A percentile compares a stretch with the other conserved stretches of the same genome.
phyloP scores from a whole-genome alignment of 352 stramenopile genomes.

The Peronospora destructor region DNA sequence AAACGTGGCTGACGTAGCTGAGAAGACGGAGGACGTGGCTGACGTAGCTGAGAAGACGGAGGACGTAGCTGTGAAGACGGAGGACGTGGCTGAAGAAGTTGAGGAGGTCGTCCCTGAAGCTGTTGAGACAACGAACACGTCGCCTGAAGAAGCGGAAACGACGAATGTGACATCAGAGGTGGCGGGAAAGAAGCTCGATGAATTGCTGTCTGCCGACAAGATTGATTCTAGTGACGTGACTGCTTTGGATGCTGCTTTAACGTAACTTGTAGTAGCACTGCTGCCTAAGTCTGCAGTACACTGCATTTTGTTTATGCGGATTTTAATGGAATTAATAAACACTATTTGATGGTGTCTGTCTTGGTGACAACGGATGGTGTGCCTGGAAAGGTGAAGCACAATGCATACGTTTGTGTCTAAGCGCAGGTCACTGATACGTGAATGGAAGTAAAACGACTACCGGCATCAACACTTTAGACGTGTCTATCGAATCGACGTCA shows the following conservation, averaged over 20 bases:
- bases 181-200: constrained; percentile 1
- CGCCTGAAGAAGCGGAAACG: neutral
- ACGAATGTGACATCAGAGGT: neutral
- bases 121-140: neutral
- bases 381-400: no score
- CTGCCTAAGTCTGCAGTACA: neutral
- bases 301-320: neutral
- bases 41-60: neutral
- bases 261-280: constrained; percentile 9
- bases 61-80: neutral
- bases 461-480: no score
- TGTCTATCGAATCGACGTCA: no score
- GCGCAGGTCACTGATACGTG: no score
- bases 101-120: constrained; percentile 5
- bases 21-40: neutral
- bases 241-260: constrained; percentile 7
- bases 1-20: neutral
- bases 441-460: no score
- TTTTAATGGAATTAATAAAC: constrained; percentile 9
- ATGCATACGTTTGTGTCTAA: no score
- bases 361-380: neutral
- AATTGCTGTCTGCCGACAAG: neutral
- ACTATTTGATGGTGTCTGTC: constrained; percentile 10
- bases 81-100: neutral
- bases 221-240: neutral